Conservation (phyloP, 257 asterid genomes). For the Verbena officinalis region DNA sequence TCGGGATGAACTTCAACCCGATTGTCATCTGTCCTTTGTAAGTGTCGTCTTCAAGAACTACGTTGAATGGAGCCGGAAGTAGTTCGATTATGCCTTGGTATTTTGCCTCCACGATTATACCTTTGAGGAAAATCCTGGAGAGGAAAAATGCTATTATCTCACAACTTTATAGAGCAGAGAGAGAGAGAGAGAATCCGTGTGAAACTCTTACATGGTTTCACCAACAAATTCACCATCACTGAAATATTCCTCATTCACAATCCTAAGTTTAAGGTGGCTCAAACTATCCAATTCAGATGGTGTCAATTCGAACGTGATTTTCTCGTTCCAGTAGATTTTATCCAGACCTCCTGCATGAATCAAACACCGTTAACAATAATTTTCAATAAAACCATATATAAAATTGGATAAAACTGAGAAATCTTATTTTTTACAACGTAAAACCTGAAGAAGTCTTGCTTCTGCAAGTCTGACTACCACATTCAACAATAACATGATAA, state of each 20-base stretch:
- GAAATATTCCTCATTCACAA: conserved; percentile 60
- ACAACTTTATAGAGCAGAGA: neutral
- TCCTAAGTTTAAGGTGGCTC: conserved; percentile 59
- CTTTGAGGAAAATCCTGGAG: conserved; percentile 67
- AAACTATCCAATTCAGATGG: conserved; percentile 40
- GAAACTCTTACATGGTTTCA: conserved; percentile 56
- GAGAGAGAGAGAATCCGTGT: neutral
- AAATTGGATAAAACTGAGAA: neutral
- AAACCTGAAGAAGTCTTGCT: conserved; percentile 72
- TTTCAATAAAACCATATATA: neutral
- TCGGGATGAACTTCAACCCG: conserved; percentile 56
- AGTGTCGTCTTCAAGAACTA: conserved; percentile 70
- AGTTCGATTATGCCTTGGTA: conserved; percentile 48
- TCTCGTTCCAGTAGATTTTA: conserved; percentile 73
- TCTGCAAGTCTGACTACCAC: conserved; percentile 58
- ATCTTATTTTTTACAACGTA: neutral
- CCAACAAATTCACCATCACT: conserved; percentile 55
- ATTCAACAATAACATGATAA: conserved; percentile 66
- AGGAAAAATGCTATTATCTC: neutral
- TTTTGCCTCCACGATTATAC: conserved; percentile 61
- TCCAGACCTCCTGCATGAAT: conserved; percentile 43
- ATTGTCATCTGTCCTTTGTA: conserved; percentile 65
- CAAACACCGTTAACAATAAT: neutral
- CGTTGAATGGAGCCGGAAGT: conserved; percentile 63
- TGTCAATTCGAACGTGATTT: conserved; percentile 54